Evolutionary conservation across 1,284 basidiomycete species (phyloP).

Genomic region (Moesziomyces sp.): DNA sequence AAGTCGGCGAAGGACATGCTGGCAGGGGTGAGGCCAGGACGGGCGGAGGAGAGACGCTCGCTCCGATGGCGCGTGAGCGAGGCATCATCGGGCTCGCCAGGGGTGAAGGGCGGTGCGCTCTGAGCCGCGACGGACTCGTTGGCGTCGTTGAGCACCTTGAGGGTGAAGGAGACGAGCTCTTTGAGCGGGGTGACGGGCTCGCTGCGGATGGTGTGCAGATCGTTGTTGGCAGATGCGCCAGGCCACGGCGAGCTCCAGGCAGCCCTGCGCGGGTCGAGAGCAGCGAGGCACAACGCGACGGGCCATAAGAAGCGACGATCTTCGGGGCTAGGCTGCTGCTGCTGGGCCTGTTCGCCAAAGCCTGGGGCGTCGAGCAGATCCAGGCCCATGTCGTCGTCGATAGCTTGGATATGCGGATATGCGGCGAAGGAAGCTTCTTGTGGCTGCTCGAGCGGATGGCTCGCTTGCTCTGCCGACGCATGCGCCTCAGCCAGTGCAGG

Average conservation of each 20-base stretch:
- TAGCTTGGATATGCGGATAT: background rate
- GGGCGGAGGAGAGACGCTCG: slow-evolving; percentile 11
- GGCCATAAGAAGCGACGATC: slow-evolving; percentile 24
- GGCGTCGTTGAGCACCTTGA: slow-evolving; percentile 40
- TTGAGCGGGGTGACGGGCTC: slow-evolving; percentile 43
- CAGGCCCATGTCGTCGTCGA: slow-evolving; percentile 3
- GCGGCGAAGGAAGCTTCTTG: background rate
- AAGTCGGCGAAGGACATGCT: slow-evolving; percentile 32
- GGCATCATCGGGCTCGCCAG: slow-evolving; percentile 24
- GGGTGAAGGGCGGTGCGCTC: slow-evolving; percentile 17
- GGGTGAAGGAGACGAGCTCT: slow-evolving; percentile 42
- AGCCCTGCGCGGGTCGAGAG: background rate
- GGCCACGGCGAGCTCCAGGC: background rate
- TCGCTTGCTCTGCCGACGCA: background rate
- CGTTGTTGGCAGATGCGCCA: background rate
- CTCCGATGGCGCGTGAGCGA: slow-evolving; percentile 16
- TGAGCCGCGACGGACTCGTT: slow-evolving; percentile 23
- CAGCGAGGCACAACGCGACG: slow-evolving; percentile 27
- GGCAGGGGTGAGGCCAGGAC: slow-evolving; percentile 28
- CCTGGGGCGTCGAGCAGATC: background rate
- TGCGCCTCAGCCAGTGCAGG: background rate
- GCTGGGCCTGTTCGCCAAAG: background rate
- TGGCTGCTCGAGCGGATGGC: background rate
- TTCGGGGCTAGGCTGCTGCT: background rate
- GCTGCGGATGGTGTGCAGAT: slow-evolving; percentile 18